These are phyloP conservation scores for Benincasa hispida DNA, from an alignment of 306 rosid species.

Conservation along the genomic window DNA sequence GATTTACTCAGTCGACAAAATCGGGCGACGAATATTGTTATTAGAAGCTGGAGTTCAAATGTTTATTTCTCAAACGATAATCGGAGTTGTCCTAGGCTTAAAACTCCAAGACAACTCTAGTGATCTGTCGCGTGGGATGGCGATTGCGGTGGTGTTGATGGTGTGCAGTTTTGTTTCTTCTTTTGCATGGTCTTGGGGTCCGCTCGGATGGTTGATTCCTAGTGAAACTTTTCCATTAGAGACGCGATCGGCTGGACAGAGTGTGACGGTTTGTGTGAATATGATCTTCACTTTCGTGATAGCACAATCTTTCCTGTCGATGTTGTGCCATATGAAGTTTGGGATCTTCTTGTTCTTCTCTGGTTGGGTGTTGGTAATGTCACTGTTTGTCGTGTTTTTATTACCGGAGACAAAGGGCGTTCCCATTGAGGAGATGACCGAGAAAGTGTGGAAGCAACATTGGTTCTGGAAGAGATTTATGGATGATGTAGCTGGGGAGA, in stretches of 20 bases:
- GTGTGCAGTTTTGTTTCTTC: constrained; percentile 46
- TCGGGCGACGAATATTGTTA: constrained; percentile 33
- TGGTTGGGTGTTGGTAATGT: constrained; percentile 33
- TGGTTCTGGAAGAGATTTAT: constrained; percentile 47
- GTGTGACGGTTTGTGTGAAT: constrained; percentile 40
- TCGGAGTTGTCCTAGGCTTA: constrained; percentile 28
- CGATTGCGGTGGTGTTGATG: constrained; percentile 39
- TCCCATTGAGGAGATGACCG: constrained; percentile 49
- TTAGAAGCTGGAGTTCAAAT: constrained; percentile 55
- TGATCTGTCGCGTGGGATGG: constrained; percentile 17
- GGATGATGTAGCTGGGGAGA: background rate
- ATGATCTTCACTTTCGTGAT: constrained; percentile 57
- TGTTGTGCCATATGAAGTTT: constrained; percentile 38
- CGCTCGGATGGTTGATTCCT: constrained; percentile 60
- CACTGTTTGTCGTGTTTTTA: constrained; percentile 15
- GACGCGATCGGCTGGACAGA: constrained; percentile 50
- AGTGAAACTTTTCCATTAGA: constrained; percentile 55
- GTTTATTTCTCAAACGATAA: constrained; percentile 41
- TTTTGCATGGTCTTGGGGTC: constrained; percentile 74
- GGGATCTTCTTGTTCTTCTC: constrained; percentile 53
- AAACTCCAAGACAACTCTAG: constrained; percentile 27
- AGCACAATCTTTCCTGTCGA: constrained; percentile 49
- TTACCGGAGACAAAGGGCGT: constrained; percentile 48
- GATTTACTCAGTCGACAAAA: constrained; percentile 30
- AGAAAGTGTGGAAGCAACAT: constrained; percentile 36